Base-by-base conservation (phyloP, 306 rosid species). In the Vachellia pachyceras region DNA sequence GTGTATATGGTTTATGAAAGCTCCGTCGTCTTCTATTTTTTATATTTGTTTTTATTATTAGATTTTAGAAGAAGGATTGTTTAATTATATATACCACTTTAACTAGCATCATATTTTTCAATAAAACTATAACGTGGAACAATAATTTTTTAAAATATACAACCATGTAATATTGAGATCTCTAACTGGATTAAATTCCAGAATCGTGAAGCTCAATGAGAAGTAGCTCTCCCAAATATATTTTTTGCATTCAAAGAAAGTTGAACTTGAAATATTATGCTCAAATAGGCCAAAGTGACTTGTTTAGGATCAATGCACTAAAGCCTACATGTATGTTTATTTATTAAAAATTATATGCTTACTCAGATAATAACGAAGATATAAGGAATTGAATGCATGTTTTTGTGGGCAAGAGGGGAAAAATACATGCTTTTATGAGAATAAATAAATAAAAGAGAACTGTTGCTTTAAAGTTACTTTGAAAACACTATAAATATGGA, bases 401-500 rank as follows among this genome's bases (percentile, higher is more conserved):
- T 54, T n/a, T n/a, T 54, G 8, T 18, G 25, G 58, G 20, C 22
- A 5, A 50, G 17, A 18, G 20, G 10, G 5, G 5, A 47, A 47
- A 47, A 4, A 45, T 45, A 4, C 49, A 45, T 44, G 47, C 6
- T 18, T n/a, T 52, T 52, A 72, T 18, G 20, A 5, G 8, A 5
- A 5, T 36, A 63, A 50, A 47, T 41, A 63, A 50, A 1, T 1
- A 49, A 47, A 2, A 40, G 75, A 73, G 7, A 65, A 3, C 20
- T 17, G 12, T 64, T 77, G 47, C 77, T 73, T 76, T 40, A 82
- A 45, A 83, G 83, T 63, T 61, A 77, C 89, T 87, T 84, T 66
- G 35, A 54, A 42, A 71, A 47, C 83, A 79, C 75, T 91, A 91
- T 91, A 91, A 85, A 85, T 89, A 87, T 23, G 78, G 78, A 72